Conservation (phyloP, 805 yeast species). For the Blastobotrys parvus region DNA sequence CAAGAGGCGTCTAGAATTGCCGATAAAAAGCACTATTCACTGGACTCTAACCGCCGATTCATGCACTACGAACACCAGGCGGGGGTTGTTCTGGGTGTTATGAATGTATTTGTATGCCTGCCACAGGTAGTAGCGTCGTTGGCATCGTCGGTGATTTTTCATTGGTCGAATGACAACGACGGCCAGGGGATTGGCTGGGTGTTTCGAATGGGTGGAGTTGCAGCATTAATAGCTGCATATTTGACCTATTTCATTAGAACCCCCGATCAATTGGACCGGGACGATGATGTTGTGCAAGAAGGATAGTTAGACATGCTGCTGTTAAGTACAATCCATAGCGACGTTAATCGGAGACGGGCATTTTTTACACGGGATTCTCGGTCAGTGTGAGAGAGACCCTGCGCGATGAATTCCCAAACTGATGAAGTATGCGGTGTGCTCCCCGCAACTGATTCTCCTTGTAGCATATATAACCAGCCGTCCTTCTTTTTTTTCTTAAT, state of each 20-base stretch:
- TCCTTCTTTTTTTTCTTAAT: not conserved
- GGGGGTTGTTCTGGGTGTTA: constrained; percentile 49
- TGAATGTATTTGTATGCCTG: constrained; percentile 48
- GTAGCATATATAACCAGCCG: too few relatives aligned
- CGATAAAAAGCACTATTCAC: constrained; percentile 32
- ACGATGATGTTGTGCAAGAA: constrained; percentile 13
- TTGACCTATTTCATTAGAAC: constrained; percentile 38
- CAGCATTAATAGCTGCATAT: constrained; percentile 39
- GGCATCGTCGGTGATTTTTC: constrained; percentile 40
- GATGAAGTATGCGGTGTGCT: too few relatives aligned
- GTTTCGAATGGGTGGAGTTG: constrained; percentile 46
- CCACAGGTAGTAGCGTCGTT: constrained; percentile 50
- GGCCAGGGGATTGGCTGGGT: constrained; percentile 49
- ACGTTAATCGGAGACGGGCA: too few relatives aligned
- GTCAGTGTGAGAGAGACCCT: too few relatives aligned
- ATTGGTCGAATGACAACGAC: constrained; percentile 21
- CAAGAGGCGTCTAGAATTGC: constrained; percentile 48
- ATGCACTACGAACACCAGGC: constrained; percentile 41
- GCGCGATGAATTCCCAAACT: too few relatives aligned
- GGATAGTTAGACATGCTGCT: not conserved
- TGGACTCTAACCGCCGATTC: constrained; percentile 3
- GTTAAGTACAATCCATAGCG: too few relatives aligned
- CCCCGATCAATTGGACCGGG: constrained; percentile 23
- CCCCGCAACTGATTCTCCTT: too few relatives aligned
- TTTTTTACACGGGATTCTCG: too few relatives aligned